A percentile compares a stretch with the other conserved stretches of the same genome.
phyloP scores from a whole-genome alignment of 2,329 filamentous ascomycete genomes.

The Xylaria sp. region DNA sequence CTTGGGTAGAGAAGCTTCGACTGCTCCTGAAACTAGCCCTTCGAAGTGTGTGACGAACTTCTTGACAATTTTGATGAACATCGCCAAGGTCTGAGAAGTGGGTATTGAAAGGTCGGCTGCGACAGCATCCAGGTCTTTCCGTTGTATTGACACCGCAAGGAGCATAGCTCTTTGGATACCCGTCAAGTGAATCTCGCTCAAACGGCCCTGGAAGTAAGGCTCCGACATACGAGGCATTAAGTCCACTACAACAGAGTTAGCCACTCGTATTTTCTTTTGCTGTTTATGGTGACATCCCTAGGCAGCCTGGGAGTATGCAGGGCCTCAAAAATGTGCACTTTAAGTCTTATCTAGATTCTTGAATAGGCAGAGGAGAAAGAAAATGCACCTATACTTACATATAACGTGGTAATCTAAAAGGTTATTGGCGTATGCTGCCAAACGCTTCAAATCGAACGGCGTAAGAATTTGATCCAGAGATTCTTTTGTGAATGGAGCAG shows the following conservation, averaged over 20 bases:
- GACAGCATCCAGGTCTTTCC: conserved; percentile 84
- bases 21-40: conserved; percentile 76
- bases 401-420: conserved; percentile 98
- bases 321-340: not conserved
- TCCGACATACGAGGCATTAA: conserved; percentile 84
- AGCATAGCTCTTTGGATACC: conserved; percentile 89
- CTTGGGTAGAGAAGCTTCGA: conserved; percentile 72
- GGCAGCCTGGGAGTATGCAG: not conserved
- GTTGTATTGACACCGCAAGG: conserved; percentile 89
- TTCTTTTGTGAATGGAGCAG: conserved; percentile 71
- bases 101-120: conserved; percentile 81
- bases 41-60: conserved; percentile 86
- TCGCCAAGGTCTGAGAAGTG: conserved; percentile 84
- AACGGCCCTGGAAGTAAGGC: conserved; percentile 84
- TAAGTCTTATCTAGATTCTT: not conserved
- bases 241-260: conserved; percentile 65
- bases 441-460: conserved; percentile 92
- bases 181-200: conserved; percentile 75
- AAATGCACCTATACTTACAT: conserved; percentile 40
- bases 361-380: not conserved
- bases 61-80: conserved; percentile 96
- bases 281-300: not conserved
- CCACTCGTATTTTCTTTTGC: not conserved
- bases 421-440: conserved; percentile 96
- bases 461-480: conserved; percentile 83